Conservation (phyloP, 768 basidiomycete species). For the Boletus rubropictus region DNA sequence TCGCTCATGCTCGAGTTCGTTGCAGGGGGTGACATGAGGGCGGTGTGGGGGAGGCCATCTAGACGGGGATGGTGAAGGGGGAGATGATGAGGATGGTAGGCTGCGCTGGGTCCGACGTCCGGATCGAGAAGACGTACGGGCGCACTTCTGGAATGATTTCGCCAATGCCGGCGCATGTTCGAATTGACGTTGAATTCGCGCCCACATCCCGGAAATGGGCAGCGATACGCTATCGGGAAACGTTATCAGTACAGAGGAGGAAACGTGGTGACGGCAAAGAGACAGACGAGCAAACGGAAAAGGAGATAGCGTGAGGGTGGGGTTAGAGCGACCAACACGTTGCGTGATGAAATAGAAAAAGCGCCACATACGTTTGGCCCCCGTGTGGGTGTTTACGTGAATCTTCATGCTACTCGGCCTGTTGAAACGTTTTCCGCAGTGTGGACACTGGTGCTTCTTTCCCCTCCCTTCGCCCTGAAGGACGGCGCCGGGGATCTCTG, state of each 20-base stretch:
- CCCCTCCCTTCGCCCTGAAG: slow-evolving; percentile 30
- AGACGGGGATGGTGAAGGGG: slow-evolving; percentile 9
- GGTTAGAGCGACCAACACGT: slow-evolving; percentile 18
- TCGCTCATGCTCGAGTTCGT: slow-evolving; percentile 28
- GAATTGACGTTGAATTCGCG: slow-evolving; percentile 80
- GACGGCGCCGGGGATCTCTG: slow-evolving; percentile 23
- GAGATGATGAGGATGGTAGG: slow-evolving; percentile 16
- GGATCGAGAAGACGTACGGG: slow-evolving; percentile 21
- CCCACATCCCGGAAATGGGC: slow-evolving; percentile 68
- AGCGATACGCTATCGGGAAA: slow-evolving; percentile 53
- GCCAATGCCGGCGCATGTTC: slow-evolving; percentile 77
- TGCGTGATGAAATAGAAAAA: slow-evolving; percentile 15
- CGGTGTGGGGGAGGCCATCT: slow-evolving; percentile 7
- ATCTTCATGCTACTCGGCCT: slow-evolving; percentile 39
- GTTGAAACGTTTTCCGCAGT: slow-evolving; percentile 39
- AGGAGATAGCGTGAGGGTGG: slow-evolving; percentile 8
- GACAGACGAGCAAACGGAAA: not conserved
- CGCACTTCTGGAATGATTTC: slow-evolving; percentile 48
- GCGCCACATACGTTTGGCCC: slow-evolving; percentile 32
- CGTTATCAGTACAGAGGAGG: slow-evolving; percentile 12
- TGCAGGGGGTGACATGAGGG: slow-evolving; percentile 27
- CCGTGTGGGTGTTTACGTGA: slow-evolving; percentile 39
- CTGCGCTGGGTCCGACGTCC: slow-evolving; percentile 8
- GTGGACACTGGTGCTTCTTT: slow-evolving; percentile 35
- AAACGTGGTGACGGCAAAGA: not conserved